Evolutionary conservation across 768 basidiomycete genomes (phyloP), one percentile per base, ranked within the genome.

Genomic region (Boletus reticulatus): DNA sequence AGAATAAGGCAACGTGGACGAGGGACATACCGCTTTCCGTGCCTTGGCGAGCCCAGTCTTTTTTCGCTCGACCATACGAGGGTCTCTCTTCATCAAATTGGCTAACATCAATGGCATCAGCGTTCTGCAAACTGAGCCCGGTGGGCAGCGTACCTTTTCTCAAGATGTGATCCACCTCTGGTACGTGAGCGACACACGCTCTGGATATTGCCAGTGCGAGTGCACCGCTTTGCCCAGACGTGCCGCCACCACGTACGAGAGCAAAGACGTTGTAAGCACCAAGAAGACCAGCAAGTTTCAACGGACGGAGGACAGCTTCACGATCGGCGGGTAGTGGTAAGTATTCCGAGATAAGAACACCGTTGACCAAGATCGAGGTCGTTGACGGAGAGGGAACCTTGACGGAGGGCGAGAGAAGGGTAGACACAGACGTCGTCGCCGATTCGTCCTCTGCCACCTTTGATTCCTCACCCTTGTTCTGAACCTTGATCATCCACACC

Each of bases 31-130:
- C 76, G 81, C 81, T 76, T 95, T 94, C 73, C 95, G 85, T 56
- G 96, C 94, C 78, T 97, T 97, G 56, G 89, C 84, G 65, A 84
- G 72, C 55, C 92, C 92, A 16, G 96, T 92, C 82, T 99, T 99
- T 78, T 99, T 99, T 64, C 96, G 82, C 75, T 99, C 96, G 31
- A 97, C 95, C 92, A 96, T 92, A 73, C 97, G 88, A 44, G 94
- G 93, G 78, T 99, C 96, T 64, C 95, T 85, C 70, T 85, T 84
- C 55, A 93, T 73, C 45, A 95, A 76, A 76, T 92, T 88, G 56
- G 91, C 95, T 97, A 67, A 17, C 20, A 31, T 43, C 19, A 31
- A 19, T 20, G 38, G 32, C 55, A 48, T 50, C 44, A 59, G 24
- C 14, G 13, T 2, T 1, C 12, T 36, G 36, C 19, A 11, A 31